phyloP scores from a whole-genome alignment of 257 asterid species.

The Fraxinus pennsylvanica region DNA sequence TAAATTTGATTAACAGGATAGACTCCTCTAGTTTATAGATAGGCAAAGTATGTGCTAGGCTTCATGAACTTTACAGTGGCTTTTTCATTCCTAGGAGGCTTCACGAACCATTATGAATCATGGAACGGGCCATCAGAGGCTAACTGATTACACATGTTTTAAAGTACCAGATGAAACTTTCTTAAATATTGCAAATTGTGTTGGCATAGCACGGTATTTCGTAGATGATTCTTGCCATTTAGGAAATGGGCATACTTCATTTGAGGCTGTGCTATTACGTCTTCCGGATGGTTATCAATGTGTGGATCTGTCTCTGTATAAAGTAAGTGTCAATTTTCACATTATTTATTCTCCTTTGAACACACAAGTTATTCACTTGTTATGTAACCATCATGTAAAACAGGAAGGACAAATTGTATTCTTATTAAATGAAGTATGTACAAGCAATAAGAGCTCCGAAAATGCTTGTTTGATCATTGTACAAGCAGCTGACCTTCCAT shows the following conservation, averaged over 20 bases:
- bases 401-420: slow-evolving; percentile 87
- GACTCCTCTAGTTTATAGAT: background rate
- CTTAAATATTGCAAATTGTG: slow-evolving; percentile 60
- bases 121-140: slow-evolving; percentile 41
- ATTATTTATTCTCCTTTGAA: slow-evolving; percentile 23
- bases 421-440: slow-evolving; percentile 56
- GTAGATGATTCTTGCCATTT: slow-evolving; percentile 46
- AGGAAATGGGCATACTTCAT: slow-evolving; percentile 40
- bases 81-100: slow-evolving; percentile 49
- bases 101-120: slow-evolving; percentile 30
- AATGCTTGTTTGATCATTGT: slow-evolving; percentile 79
- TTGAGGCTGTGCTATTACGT: slow-evolving; percentile 64
- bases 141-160: slow-evolving; percentile 67
- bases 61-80: background rate
- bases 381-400: slow-evolving; percentile 28
- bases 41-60: background rate
- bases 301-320: slow-evolving; percentile 78
- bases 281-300: slow-evolving; percentile 81
- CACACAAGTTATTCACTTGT: slow-evolving; percentile 30
- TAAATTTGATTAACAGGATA: background rate
- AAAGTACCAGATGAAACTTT: slow-evolving; percentile 69
- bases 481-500: slow-evolving; percentile 66
- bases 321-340: slow-evolving; percentile 42
- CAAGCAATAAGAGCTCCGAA: slow-evolving; percentile 68
- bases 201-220: slow-evolving; percentile 74